Conservation (phyloP, 306 rosid species). For the Prosopis cineraria region DNA sequence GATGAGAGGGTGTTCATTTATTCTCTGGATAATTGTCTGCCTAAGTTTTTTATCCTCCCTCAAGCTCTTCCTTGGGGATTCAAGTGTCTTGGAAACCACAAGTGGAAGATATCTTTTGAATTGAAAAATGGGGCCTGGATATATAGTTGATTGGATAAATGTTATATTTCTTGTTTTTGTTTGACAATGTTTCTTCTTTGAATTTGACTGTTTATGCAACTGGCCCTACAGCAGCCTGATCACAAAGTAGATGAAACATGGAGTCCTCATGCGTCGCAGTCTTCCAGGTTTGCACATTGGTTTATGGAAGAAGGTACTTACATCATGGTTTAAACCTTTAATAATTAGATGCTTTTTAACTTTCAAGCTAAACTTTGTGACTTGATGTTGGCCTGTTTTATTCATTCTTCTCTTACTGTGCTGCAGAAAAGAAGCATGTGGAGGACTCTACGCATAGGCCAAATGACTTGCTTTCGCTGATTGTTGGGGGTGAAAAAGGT, state of each 20-base stretch:
- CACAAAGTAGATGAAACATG: slow-evolving; percentile 56
- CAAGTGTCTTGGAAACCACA: neutral
- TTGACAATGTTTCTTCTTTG: slow-evolving; percentile 10
- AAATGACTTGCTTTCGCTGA: slow-evolving; percentile 80
- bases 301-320: slow-evolving; percentile 85
- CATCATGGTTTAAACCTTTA: slow-evolving; percentile 22
- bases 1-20: neutral
- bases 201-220: slow-evolving; percentile 36
- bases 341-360: neutral
- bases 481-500: slow-evolving; percentile 75
- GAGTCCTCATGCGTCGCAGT: slow-evolving; percentile 59
- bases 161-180: neutral
- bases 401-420: slow-evolving; percentile 19
- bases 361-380: neutral
- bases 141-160: slow-evolving; percentile 11
- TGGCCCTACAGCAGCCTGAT: slow-evolving; percentile 48
- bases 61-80: neutral
- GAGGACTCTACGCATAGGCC: slow-evolving; percentile 59
- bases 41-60: neutral
- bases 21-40: neutral
- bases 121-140: neutral
- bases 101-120: slow-evolving; percentile 1
- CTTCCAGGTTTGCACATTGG: slow-evolving; percentile 93
- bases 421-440: slow-evolving; percentile 69
- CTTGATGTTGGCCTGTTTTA: slow-evolving; percentile 9